Evolutionary conservation across 306 rosid species (phyloP).

Genomic region (Gastrolobium bilobum): DNA sequence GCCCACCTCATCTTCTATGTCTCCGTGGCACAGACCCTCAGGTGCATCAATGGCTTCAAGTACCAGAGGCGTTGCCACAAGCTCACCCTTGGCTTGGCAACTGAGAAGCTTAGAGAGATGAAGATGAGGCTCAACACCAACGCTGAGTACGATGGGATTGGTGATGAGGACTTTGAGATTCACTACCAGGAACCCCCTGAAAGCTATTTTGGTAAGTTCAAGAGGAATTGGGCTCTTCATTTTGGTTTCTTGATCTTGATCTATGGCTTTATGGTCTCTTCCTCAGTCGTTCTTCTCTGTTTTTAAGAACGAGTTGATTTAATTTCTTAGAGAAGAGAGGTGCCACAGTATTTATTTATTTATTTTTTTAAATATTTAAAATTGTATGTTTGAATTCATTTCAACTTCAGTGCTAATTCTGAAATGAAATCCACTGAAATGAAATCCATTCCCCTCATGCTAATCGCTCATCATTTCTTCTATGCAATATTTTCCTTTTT

Average conservation of each 20-base stretch:
- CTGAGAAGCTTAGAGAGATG: slow-evolving; percentile 78
- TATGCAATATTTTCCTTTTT: not conserved
- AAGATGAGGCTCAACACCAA: slow-evolving; percentile 52
- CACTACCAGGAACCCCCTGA: slow-evolving; percentile 94
- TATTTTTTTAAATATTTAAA: not conserved
- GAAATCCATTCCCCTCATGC: slow-evolving; percentile 15
- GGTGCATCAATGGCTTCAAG: slow-evolving; percentile 95
- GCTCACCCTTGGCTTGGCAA: slow-evolving; percentile 88
- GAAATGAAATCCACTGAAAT: slow-evolving; percentile 18
- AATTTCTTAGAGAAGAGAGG: not conserved
- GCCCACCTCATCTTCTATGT: slow-evolving; percentile 91
- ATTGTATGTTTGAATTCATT: slow-evolving; percentile 22
- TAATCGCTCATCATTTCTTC: not conserved
- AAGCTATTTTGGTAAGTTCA: slow-evolving; percentile 85
- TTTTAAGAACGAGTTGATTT: slow-evolving; percentile 40
- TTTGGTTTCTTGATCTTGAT: slow-evolving; percentile 83
- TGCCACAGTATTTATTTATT: not conserved
- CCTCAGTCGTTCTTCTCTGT: slow-evolving; percentile 92
- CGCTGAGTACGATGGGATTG: slow-evolving; percentile 54
- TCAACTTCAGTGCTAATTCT: slow-evolving; percentile 21
- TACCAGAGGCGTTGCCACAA: slow-evolving; percentile 95
- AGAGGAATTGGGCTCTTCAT: slow-evolving; percentile 96
- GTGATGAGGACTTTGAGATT: slow-evolving; percentile 80
- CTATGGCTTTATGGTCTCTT: slow-evolving; percentile 78
- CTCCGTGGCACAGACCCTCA: slow-evolving; percentile 84